Percentiles rank a stretch among this genome's conserved stretches.
These are phyloP conservation scores for Leptoxyphium fumago DNA, from an alignment of 2,329 filamentous ascomycete species.

Conservation along the genomic window DNA sequence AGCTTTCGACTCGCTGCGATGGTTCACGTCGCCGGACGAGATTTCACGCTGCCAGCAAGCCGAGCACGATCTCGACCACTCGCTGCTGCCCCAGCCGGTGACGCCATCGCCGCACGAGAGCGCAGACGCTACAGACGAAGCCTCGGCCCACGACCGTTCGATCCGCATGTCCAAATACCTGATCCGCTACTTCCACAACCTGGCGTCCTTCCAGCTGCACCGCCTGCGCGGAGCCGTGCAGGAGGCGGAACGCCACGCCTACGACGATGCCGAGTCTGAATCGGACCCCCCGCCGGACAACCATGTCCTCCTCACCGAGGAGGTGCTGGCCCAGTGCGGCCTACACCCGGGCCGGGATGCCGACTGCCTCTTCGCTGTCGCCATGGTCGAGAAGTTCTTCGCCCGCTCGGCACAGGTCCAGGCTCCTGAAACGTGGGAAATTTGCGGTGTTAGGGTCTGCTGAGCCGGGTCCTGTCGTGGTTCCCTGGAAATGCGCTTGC, in stretches of 20 bases:
- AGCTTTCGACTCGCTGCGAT: conserved; percentile 73
- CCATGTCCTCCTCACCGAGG: background rate
- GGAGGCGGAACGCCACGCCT: background rate
- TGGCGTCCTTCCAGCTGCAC: background rate
- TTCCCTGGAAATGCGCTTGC: too few species aligned
- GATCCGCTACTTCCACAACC: background rate
- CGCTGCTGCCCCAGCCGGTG: background rate
- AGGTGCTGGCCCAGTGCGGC: background rate
- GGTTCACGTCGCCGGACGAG: conserved; percentile 78
- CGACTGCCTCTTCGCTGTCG: background rate
- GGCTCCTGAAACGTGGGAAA: background rate
- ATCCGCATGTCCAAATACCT: background rate
- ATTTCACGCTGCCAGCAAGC: background rate
- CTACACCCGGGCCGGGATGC: background rate
- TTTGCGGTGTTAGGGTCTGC: background rate
- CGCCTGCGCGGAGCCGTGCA: background rate
- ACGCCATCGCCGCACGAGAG: background rate
- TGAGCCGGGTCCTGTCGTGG: background rate
- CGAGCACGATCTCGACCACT: background rate
- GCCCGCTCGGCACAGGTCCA: background rate
- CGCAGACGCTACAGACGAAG: background rate
- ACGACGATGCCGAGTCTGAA: background rate
- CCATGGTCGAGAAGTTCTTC: background rate
- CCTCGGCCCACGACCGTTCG: background rate
- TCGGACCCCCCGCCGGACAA: background rate